phyloP scores from a whole-genome alignment of 768 basidiomycete species.

The Boletus rex-veris region DNA sequence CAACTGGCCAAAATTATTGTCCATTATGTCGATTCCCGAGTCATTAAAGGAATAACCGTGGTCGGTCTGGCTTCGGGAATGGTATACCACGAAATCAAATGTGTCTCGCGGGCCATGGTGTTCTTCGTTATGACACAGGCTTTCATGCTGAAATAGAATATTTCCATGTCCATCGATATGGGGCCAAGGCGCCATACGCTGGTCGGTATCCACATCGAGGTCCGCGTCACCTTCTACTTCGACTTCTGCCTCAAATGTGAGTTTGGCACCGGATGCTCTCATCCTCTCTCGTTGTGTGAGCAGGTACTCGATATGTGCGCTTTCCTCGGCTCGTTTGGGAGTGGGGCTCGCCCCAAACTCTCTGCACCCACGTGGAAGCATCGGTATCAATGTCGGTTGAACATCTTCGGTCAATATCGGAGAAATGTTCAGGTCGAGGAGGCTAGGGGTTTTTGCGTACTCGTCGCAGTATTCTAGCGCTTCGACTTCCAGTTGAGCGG shows the following conservation, averaged over 20 bases:
- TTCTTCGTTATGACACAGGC: not conserved
- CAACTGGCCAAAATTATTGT: slow-evolving; percentile 4
- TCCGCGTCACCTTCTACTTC: not conserved
- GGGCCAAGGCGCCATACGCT: not conserved
- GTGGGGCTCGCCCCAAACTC: slow-evolving; percentile 26
- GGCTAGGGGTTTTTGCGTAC: slow-evolving; percentile 4
- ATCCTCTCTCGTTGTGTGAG: slow-evolving; percentile 27
- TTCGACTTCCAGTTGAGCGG: slow-evolving; percentile 14
- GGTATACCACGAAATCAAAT: not conserved
- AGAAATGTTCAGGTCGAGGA: slow-evolving; percentile 10
- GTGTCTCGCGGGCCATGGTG: not conserved
- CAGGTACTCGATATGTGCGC: slow-evolving; percentile 16
- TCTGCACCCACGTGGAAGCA: slow-evolving; percentile 18
- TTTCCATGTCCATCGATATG: not conserved
- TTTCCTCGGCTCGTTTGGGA: slow-evolving; percentile 13
- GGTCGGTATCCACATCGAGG: not conserved
- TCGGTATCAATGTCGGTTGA: slow-evolving; percentile 2
- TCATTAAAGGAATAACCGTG: slow-evolving; percentile 9
- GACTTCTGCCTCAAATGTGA: not conserved
- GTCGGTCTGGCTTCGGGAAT: not conserved
- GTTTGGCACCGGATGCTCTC: slow-evolving; percentile 7
- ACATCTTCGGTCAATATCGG: slow-evolving; percentile 9
- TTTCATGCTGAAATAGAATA: not conserved
- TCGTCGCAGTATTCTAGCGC: slow-evolving; percentile 13
- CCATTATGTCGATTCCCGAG: slow-evolving; percentile 12